Evolutionary conservation across 2,329 filamentous ascomycete genomes (phyloP), one percentile per base, ranked within the genome.

Genomic region (Ceratocystis smalleyi): DNA sequence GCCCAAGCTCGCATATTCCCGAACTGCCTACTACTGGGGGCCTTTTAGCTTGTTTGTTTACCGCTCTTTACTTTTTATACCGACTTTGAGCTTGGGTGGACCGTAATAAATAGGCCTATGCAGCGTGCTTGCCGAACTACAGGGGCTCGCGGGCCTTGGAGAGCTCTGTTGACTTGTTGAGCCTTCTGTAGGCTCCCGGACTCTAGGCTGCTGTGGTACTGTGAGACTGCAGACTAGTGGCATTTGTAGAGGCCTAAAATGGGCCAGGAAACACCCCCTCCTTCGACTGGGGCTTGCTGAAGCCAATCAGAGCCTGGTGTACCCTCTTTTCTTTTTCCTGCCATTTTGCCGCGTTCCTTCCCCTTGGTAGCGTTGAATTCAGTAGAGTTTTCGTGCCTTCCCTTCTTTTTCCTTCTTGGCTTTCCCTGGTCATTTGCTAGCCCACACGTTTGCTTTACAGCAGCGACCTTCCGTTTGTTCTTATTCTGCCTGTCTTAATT

Each of bases 271-370:
- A 15, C 35, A 40, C 12, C 35, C 19, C 45, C 45, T 22, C n/a
- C 45, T 24, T 27, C 2, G 10, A 22, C 47, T 24, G 15, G 47
- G 7, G 19, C 5, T 4, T 3, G 27, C 27, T 1, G 35, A n/a
- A 57, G 30, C 54, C 54, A 57, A 57, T 57, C 30, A 57, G 54
- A 12, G 54, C 27, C n/a, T 30, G 24, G 12, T 6, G 30, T 30
- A 57, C 54, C 54, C 54, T 57, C 27, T 57, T 57, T 57, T 57
- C 4, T 55, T 57, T 35, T 57, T 35, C 4, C 54, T 51, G 27
- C 27, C 54, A 35, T 30, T 57, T 57, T 57, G 27, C 54, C 54
- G 54, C 54, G 30, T 57, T 57, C 54, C 54, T 57, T 57, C 24
- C 51, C 22, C 30, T 35, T 57, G 3, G 12, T 30, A 57, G 54